phyloP scores from a whole-genome alignment of 805 yeast genomes.

The Kurtzmaniella fragi region DNA sequence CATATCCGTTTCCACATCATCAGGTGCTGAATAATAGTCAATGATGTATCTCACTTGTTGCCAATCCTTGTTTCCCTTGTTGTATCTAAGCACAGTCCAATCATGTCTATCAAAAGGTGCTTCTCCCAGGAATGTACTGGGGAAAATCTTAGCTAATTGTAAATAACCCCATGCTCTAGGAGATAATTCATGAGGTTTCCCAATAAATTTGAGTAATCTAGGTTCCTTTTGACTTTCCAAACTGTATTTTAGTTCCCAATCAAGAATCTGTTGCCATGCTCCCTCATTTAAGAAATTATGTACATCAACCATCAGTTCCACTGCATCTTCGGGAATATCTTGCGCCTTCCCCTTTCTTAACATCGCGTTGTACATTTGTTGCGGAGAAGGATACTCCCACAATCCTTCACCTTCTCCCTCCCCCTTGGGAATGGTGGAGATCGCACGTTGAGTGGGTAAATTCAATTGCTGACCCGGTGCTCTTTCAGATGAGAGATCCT shows the following conservation, averaged over 20 bases:
- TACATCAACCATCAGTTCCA: constrained; percentile 93
- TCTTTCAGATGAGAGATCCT: constrained; percentile 53
- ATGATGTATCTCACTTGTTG: constrained; percentile 82
- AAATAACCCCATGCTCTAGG: constrained; percentile 80
- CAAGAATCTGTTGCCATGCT: constrained; percentile 90
- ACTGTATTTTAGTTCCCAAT: constrained; percentile 83
- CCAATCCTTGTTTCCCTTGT: constrained; percentile 47
- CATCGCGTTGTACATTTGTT: constrained; percentile 99
- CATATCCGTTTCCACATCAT: constrained; percentile 76
- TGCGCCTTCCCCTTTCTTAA: constrained; percentile 85
- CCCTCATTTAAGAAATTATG: constrained; percentile 96
- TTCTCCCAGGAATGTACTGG: constrained; percentile 62
- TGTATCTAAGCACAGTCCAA: constrained; percentile 86
- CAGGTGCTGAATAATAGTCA: constrained; percentile 96
- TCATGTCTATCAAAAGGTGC: constrained; percentile 98
- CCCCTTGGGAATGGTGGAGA: constrained; percentile 87
- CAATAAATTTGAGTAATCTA: constrained; percentile 79
- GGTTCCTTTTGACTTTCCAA: constrained; percentile 55
- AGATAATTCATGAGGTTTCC: constrained; percentile 80
- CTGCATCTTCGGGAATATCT: constrained; percentile 91
- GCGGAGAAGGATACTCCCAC: constrained; percentile 99
- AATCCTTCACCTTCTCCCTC: constrained; percentile 56
- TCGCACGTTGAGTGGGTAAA: constrained; percentile 78
- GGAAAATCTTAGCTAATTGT: constrained; percentile 63
- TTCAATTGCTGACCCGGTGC: constrained; percentile 77